phyloP scores from a whole-genome alignment of 2,329 filamentous ascomycete genomes.

The Grosmannia penicillata region DNA sequence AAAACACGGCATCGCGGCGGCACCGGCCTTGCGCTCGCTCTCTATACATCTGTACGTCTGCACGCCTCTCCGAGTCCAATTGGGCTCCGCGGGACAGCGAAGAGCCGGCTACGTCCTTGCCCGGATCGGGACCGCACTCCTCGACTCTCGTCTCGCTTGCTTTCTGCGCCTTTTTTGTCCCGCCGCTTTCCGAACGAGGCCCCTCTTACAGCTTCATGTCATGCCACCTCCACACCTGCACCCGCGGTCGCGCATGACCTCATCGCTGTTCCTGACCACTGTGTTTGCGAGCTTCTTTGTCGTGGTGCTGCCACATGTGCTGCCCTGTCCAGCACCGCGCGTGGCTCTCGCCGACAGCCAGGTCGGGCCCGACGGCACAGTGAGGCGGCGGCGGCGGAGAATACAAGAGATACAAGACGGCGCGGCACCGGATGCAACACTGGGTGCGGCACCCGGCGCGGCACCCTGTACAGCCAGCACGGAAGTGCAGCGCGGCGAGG shows the following conservation, averaged over 20 bases:
- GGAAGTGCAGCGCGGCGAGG: slow-evolving; percentile 23
- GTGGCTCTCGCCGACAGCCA: slow-evolving; percentile 59
- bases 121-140: too few relatives aligned
- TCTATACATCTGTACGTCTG: too few relatives aligned
- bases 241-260: slow-evolving; percentile 84
- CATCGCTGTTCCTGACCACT: slow-evolving; percentile 88
- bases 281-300: slow-evolving; percentile 82
- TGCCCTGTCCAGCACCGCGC: slow-evolving; percentile 79
- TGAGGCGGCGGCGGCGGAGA: slow-evolving; percentile 22
- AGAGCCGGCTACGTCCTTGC: too few relatives aligned
- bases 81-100: too few relatives aligned
- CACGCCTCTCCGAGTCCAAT: too few relatives aligned
- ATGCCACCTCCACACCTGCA: slow-evolving; percentile 87
- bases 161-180: not conserved
- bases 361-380: slow-evolving; percentile 25
- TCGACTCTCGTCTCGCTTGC: not conserved
- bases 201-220: slow-evolving; percentile 1
- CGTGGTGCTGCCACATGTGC: slow-evolving; percentile 74
- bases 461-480: slow-evolving; percentile 14
- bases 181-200: too few relatives aligned
- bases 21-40: too few relatives aligned
- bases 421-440: too few relatives aligned
- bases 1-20: too few relatives aligned
- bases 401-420: too few relatives aligned
- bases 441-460: too few relatives aligned